Base-by-base conservation (phyloP, 345 rosid species). In the Lepidium sativum region DNA sequence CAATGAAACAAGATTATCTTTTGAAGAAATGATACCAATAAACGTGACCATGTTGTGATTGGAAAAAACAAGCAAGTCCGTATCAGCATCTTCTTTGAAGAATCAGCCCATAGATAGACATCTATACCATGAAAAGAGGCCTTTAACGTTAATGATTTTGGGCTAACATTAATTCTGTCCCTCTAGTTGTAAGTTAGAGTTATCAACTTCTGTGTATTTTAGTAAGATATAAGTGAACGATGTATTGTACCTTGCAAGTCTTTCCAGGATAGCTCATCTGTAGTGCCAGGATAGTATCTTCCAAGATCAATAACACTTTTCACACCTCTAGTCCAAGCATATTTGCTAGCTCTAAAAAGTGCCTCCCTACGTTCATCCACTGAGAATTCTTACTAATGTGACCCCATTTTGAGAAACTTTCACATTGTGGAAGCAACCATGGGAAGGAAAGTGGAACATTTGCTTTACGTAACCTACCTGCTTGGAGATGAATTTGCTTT, bases 51-150 rank as follows among this genome's bases (percentile, higher is more conserved):
- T 60, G 94, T 85, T 37, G 80, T 80, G 67, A 92, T 68, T 1
- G 97, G 96, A 52, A 92, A 92, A 81, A 89, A 89, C 73, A 92
- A 79, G 86, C 91, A 89, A 71, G 80, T 83, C 74, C 97, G 78
- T 50, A 86, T 84, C 72, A 63, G 80, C 97, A 89, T 87, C 86
- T 79, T 83, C 76, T 83, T 82, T 9, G 66, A 79, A 51, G 84
- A 75, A 77, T 82, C 89, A 55, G 91, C 98, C 96, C 96, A 89
- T 49, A 80, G 82, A 77, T 85, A 89, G 41, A 92, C 92, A 75
- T 87, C 96, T 92, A 78, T 63, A 63, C 63, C 49, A 61, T 17
- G 58, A 57, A 67, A 44, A 69, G 9, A 15, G 52, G 45, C 2
- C 42, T 42, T 32, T 4, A 60, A 41, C 45, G 32, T 4, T 1